Evolutionary conservation across 306 rosid species (phyloP).

Genomic region (Cucumis melo): DNA sequence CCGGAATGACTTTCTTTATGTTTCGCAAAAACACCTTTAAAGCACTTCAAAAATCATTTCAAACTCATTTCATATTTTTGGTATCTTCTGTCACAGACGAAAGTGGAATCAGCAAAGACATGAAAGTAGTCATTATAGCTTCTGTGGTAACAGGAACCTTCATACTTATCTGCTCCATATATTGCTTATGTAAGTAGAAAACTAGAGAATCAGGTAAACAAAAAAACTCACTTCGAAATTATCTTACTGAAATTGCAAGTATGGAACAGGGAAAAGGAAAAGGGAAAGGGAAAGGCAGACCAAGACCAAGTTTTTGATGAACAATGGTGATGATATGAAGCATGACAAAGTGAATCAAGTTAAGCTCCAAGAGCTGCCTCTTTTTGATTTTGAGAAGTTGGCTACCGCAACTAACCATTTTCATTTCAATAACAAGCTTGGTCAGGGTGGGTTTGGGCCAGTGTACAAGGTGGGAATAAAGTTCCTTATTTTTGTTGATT

Average conservation of each 20-base stretch:
- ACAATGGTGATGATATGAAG: neutral
- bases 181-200: slow-evolving; percentile 9
- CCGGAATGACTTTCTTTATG: no score
- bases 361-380: neutral
- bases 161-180: neutral
- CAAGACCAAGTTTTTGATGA: neutral
- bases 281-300: neutral
- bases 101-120: neutral
- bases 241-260: neutral
- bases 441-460: slow-evolving; percentile 17
- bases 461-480: neutral
- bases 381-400: neutral
- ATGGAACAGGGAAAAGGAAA: neutral
- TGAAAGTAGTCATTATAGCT: neutral
- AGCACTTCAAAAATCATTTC: no score
- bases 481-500: neutral
- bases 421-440: slow-evolving; percentile 1
- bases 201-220: neutral
- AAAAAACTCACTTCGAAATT: neutral
- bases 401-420: slow-evolving; percentile 3
- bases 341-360: neutral
- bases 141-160: slow-evolving; percentile 4
- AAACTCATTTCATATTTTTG: neutral
- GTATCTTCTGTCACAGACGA: neutral
- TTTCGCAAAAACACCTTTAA: no score